These are phyloP conservation scores for Euphrasia confusa DNA, from an alignment of 257 asterid species.

Conservation along the genomic window DNA sequence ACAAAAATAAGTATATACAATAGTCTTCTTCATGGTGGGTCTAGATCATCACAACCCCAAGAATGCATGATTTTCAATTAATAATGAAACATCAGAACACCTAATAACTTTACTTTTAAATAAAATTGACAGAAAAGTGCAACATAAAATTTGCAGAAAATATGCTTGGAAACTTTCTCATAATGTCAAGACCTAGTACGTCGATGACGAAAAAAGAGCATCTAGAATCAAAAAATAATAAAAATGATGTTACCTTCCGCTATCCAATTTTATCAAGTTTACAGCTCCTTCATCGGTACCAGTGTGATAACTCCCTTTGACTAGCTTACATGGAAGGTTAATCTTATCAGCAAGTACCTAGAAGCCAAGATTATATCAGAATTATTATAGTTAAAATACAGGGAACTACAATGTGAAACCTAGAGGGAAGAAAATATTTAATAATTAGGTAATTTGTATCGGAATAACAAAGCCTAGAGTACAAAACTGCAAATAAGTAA, in stretches of 20 bases:
- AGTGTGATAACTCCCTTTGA: slow-evolving; percentile 95
- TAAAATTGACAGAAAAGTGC: background rate
- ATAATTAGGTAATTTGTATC: background rate
- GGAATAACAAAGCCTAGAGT: slow-evolving; percentile 4
- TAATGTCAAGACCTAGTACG: background rate
- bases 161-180: background rate
- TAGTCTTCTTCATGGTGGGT: slow-evolving; percentile 12
- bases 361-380: slow-evolving; percentile 29
- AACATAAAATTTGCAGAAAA: slow-evolving; percentile 1
- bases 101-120: background rate
- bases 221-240: slow-evolving; percentile 3
- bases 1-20: background rate
- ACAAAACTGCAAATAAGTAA: slow-evolving; percentile 4
- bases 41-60: slow-evolving; percentile 7
- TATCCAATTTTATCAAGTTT: slow-evolving; percentile 83
- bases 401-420: slow-evolving; percentile 15
- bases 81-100: slow-evolving; percentile 8
- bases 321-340: slow-evolving; percentile 90
- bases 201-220: slow-evolving; percentile 9
- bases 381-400: slow-evolving; percentile 3
- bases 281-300: slow-evolving; percentile 99
- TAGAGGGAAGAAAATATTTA: background rate
- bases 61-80: slow-evolving; percentile 8
- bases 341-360: slow-evolving; percentile 98
- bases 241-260: slow-evolving; percentile 63